Conservation (phyloP, 2,329 filamentous ascomycete genomes). For the Pseudocercospora ulei region DNA sequence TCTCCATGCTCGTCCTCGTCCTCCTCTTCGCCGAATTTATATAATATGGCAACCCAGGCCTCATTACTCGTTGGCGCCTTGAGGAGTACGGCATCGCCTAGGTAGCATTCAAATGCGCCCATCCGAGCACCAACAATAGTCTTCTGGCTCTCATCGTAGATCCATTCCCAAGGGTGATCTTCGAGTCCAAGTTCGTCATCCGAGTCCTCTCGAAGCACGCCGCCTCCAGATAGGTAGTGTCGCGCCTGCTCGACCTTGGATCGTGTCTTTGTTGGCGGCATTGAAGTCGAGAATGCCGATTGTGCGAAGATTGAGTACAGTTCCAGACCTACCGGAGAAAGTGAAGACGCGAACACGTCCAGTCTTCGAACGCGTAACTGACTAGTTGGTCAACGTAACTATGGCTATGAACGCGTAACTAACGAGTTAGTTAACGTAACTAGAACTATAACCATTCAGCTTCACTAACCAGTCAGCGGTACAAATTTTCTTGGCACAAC, state of each 20-base stretch:
- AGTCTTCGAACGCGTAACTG: too few species aligned
- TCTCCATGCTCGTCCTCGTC: slow-evolving; percentile 52
- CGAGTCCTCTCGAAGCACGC: slow-evolving; percentile 64
- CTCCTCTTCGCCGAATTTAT: slow-evolving; percentile 66
- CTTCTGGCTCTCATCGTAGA: slow-evolving; percentile 44
- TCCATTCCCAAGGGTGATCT: slow-evolving; percentile 46
- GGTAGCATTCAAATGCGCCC: slow-evolving; percentile 65
- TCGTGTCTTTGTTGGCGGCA: slow-evolving; percentile 37
- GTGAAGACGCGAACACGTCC: slow-evolving; percentile 8
- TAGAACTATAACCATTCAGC: too few species aligned
- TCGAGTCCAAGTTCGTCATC: slow-evolving; percentile 66
- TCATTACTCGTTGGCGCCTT: slow-evolving; percentile 76
- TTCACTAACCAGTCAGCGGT: too few species aligned
- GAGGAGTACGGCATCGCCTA: slow-evolving; percentile 77
- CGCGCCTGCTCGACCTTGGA: slow-evolving; percentile 42
- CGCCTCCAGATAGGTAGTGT: slow-evolving; percentile 48
- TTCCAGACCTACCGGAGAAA: neutral
- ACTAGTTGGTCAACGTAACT: too few species aligned
- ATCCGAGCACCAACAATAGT: slow-evolving; percentile 70
- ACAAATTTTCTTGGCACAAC: too few species aligned
- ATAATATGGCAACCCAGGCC: slow-evolving; percentile 85
- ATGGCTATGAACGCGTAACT: too few species aligned
- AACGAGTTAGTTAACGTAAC: too few species aligned
- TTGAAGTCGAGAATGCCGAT: slow-evolving; percentile 21
- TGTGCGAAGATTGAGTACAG: too few species aligned